These are phyloP conservation scores for Talaromyces albobiverticillius DNA, from an alignment of 2,329 filamentous ascomycete genomes.

Conservation along the genomic window DNA sequence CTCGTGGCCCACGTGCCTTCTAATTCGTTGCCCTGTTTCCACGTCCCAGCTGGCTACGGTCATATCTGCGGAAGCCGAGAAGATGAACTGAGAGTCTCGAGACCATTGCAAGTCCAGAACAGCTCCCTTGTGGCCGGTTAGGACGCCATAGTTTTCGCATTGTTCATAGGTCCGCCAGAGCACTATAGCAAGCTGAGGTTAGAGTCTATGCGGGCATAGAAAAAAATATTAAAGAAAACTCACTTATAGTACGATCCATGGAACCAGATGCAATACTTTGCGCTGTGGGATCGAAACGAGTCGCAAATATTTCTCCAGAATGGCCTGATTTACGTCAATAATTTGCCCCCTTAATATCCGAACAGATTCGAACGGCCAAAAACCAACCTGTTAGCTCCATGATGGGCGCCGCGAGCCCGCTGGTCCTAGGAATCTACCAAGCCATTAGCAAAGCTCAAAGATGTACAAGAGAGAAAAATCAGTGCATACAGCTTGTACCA, in stretches of 20 bases:
- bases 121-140: slow-evolving; percentile 87
- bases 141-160: slow-evolving; percentile 88
- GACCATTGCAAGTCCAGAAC: slow-evolving; percentile 95
- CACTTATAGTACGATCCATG: slow-evolving; percentile 89
- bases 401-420: slow-evolving; percentile 79
- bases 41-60: slow-evolving; percentile 93
- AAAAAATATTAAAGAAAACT: slow-evolving; percentile 33
- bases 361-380: too few species aligned
- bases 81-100: slow-evolving; percentile 84
- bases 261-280: slow-evolving; percentile 89
- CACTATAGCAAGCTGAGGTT: slow-evolving; percentile 53
- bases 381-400: slow-evolving; percentile 82
- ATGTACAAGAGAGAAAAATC: not conserved
- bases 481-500: slow-evolving; percentile 63
- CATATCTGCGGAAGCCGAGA: slow-evolving; percentile 90
- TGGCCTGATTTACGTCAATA: slow-evolving; percentile 48
- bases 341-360: too few species aligned
- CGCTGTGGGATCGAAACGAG: slow-evolving; percentile 84
- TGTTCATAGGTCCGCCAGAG: slow-evolving; percentile 90
- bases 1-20: slow-evolving; percentile 87
- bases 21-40: slow-evolving; percentile 86
- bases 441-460: slow-evolving; percentile 14
- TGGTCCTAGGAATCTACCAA: slow-evolving; percentile 70
- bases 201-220: not conserved
- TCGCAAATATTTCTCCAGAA: slow-evolving; percentile 81